Conservation (phyloP, 2,329 filamentous ascomycete species). For the Clarireedia sp. region DNA sequence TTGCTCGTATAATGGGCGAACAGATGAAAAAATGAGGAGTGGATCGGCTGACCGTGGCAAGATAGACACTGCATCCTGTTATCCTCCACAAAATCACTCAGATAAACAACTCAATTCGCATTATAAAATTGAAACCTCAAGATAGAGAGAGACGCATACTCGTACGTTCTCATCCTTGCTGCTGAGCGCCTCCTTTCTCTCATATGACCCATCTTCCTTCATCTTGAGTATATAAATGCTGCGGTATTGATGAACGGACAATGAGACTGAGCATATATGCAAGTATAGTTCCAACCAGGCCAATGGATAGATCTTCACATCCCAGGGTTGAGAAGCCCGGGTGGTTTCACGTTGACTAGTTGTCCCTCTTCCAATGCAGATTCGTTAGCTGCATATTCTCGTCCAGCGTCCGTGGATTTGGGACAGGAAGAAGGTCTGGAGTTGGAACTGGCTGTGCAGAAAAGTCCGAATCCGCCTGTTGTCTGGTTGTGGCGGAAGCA, state of each 20-base stretch:
- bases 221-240: neutral
- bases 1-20: neutral
- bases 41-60: no score
- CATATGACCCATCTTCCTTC: neutral
- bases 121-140: no score
- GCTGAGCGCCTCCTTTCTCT: no score
- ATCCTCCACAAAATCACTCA: no score
- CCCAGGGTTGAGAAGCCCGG: neutral
- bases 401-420: no score
- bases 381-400: neutral
- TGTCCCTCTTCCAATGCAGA: neutral
- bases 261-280: neutral
- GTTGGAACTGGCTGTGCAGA: neutral
- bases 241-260: neutral
- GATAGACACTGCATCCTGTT: no score
- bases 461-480: conserved; percentile 56
- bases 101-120: no score
- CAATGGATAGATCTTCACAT: neutral
- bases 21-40: neutral
- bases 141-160: no score
- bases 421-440: neutral
- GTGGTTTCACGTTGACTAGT: neutral
- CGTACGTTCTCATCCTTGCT: no score
- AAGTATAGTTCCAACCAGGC: neutral
- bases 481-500: conserved; percentile 64